These are phyloP conservation scores for Penicillium sp. DNA, from an alignment of 2,329 filamentous ascomycete species.

Conservation along the genomic window DNA sequence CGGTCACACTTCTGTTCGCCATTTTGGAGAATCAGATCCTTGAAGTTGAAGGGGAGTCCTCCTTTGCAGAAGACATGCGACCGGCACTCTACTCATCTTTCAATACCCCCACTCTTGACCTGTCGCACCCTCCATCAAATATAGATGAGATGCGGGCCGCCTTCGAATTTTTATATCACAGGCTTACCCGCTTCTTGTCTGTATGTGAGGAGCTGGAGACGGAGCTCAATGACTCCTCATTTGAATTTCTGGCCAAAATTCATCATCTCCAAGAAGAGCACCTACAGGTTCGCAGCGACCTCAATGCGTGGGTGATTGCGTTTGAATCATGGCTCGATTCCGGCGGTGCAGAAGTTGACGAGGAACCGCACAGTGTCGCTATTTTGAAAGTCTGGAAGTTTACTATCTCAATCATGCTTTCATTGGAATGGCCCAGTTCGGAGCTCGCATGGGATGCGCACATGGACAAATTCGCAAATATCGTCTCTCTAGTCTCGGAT, in stretches of 20 bases:
- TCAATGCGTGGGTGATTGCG: slow-evolving; percentile 9
- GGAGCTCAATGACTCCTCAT: not conserved
- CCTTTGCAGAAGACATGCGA: slow-evolving; percentile 1
- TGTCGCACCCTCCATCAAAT: not conserved
- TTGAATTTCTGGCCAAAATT: slow-evolving; percentile 4
- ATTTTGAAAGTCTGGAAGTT: slow-evolving; percentile 18
- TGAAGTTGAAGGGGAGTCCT: slow-evolving; percentile 16
- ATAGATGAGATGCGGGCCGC: slow-evolving; percentile 12
- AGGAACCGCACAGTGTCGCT: not conserved
- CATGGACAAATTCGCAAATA: slow-evolving; percentile 4
- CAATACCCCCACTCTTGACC: not conserved
- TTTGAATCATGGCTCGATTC: slow-evolving; percentile 16
- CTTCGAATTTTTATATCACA: slow-evolving; percentile 20
- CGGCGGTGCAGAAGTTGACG: not conserved
- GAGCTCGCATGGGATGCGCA: slow-evolving; percentile 16
- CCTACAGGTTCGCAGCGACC: slow-evolving; percentile 5
- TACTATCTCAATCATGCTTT: slow-evolving; percentile 11
- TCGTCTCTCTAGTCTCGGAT: slow-evolving; percentile 11
- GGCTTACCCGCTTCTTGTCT: slow-evolving; percentile 7
- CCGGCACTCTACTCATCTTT: slow-evolving; percentile 4
- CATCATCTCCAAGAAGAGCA: slow-evolving; percentile 8
- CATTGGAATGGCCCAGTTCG: slow-evolving; percentile 8
- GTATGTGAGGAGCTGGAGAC: slow-evolving; percentile 7
- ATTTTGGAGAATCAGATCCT: slow-evolving; percentile 23
- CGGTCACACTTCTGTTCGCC: slow-evolving; percentile 14